Evolutionary conservation across 805 yeast genomes (phyloP), one percentile per base, ranked within the genome.

Genomic region (Metschnikowia corniflorae): DNA sequence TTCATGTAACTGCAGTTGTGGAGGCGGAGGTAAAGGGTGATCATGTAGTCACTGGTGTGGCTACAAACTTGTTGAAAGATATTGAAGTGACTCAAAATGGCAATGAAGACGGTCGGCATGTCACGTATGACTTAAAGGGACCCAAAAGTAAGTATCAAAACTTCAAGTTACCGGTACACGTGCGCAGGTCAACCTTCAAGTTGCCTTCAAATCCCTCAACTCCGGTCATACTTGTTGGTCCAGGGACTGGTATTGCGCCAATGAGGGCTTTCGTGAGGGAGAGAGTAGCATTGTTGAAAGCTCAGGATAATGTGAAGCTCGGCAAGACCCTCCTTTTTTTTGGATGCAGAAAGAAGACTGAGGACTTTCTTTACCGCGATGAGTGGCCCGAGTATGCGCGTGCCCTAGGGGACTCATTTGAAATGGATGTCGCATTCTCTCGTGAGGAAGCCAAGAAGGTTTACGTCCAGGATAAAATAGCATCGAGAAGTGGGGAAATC

Each of bases 171-270:
- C 97, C 97, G 4, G 82, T 93, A 27, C 96, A 89, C 58, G 83
- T 93, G 31, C 86, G 97, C 65, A 87, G 93, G 63, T 89, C 97
- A 6, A 84, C 91, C 39, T 93, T 91, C 72, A 89, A 88, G 70
- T 72, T 93, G 46, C 98, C 98, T 15, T 72, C 88, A 6, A 86
- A 86, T 56, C 82, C 94, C 21, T 62, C 75, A 3, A 78, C 81
- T 21, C 97, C 97, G 13, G 73, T 91, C 16, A 87, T 91, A 52
- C 77, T 89, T 83, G 75, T 91, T 54, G 98, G 98, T 19, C 97
- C 98, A 30, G 98, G 98, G 47, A 93, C 98, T 3, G 98, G 98
- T 61, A 91, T 91, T 33, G 97, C 98, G 7, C 98, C 98, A 44
- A 86, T 93, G 71, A 81, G 98, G 68, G 98, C 95, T 3, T 91